Evolutionary conservation across 257 asterid genomes (phyloP).

Genomic region (Nicotiana noctiflora): DNA sequence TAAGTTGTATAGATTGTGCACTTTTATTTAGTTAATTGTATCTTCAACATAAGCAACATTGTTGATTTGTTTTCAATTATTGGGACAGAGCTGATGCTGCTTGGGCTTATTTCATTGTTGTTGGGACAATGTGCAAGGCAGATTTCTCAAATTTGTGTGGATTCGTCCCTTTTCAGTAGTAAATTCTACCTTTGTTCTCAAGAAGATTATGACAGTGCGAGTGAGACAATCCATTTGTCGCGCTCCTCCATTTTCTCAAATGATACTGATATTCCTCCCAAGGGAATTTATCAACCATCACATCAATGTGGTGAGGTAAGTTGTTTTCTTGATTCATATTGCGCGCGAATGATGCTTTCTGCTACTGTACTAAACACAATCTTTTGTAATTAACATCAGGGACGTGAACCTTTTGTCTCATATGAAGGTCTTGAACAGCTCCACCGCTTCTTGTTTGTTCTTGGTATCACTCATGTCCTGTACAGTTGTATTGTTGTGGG

Average conservation of each 20-base stretch:
- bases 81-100: constrained; percentile 77
- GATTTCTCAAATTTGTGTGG: constrained; percentile 74
- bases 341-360: neutral
- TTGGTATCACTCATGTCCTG: constrained; percentile 71
- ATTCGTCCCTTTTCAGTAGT: constrained; percentile 70
- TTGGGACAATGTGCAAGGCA: constrained; percentile 88
- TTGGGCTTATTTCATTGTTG: constrained; percentile 77
- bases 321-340: neutral
- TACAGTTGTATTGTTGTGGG: constrained; percentile 72
- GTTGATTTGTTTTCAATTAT: neutral
- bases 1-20: neutral
- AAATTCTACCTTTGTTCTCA: constrained; percentile 70
- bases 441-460: constrained; percentile 80
- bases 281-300: constrained; percentile 29
- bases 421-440: constrained; percentile 89
- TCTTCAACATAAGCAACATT: no score
- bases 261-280: constrained; percentile 44
- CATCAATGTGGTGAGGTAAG: constrained; percentile 73
- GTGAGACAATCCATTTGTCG: constrained; percentile 23
- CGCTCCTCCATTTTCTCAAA: constrained; percentile 23
- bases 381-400: constrained; percentile 34
- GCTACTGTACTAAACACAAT: neutral
- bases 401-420: constrained; percentile 80
- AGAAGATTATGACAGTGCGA: constrained; percentile 36
- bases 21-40: neutral